phyloP scores from a whole-genome alignment of 305 asterid genomes.

The Stenogyne calaminthoides region DNA sequence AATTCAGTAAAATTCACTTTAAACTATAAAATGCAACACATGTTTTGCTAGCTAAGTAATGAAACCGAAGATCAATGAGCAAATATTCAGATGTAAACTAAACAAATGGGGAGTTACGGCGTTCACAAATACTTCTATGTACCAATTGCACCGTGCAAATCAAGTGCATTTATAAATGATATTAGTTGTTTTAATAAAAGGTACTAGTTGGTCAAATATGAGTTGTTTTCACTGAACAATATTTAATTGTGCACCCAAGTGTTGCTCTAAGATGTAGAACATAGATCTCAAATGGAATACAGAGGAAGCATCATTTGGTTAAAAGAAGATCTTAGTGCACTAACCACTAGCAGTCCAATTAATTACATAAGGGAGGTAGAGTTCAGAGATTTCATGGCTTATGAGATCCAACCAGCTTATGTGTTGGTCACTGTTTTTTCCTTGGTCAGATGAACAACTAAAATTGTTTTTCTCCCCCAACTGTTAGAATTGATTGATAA shows the following conservation, averaged over 20 bases:
- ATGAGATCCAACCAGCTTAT: background rate
- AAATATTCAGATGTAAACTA: background rate
- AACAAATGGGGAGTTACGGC: too few species aligned
- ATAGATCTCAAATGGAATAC: background rate
- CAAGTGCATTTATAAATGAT: too few species aligned
- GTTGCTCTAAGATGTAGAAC: background rate
- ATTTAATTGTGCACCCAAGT: too few species aligned
- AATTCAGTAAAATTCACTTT: background rate
- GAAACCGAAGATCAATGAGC: background rate
- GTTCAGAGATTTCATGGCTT: background rate
- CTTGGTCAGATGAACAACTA: background rate
- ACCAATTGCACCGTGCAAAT: too few species aligned
- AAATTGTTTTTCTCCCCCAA: background rate
- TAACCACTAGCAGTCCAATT: background rate
- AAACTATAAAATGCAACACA: background rate
- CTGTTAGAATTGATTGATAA: background rate
- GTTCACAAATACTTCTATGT: too few species aligned
- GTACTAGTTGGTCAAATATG: too few species aligned
- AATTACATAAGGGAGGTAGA: background rate
- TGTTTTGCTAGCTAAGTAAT: slow-evolving; percentile 6
- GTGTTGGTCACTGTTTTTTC: background rate
- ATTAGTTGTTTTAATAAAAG: too few species aligned
- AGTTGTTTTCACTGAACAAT: too few species aligned
- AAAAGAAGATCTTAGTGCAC: too few species aligned
- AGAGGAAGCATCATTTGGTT: background rate